phyloP scores from a whole-genome alignment of 495 filamentous ascomycete species.

The Aspergillus saccharolyticus region DNA sequence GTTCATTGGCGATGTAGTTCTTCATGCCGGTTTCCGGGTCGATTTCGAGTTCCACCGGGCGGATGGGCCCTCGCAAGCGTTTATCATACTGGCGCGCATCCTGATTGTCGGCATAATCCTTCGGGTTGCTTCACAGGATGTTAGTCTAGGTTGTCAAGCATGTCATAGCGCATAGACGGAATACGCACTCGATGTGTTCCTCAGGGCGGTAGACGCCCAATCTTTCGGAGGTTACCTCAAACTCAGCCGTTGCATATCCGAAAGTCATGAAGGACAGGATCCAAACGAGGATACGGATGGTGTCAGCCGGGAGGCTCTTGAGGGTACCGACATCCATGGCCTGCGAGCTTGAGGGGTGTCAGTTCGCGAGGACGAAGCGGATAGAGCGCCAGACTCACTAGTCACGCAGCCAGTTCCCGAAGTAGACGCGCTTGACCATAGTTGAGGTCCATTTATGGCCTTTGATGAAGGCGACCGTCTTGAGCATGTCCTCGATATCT shows the following conservation, averaged over 20 bases:
- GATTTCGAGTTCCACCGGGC: slow-evolving; percentile 70
- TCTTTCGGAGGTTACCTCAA: slow-evolving; percentile 89
- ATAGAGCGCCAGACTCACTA: slow-evolving; percentile 28
- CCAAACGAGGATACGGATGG: slow-evolving; percentile 88
- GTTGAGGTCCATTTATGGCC: slow-evolving; percentile 93
- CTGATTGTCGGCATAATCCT: slow-evolving; percentile 81
- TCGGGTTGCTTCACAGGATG: slow-evolving; percentile 55
- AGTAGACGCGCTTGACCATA: slow-evolving; percentile 87
- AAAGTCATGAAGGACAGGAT: slow-evolving; percentile 87
- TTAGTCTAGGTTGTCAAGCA: background rate
- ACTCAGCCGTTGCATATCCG: slow-evolving; percentile 95
- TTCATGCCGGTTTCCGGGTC: slow-evolving; percentile 91
- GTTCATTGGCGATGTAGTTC: slow-evolving; percentile 95
- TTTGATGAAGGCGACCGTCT: slow-evolving; percentile 77
- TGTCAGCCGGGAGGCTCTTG: slow-evolving; percentile 81
- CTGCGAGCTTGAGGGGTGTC: slow-evolving; percentile 57
- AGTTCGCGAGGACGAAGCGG: background rate
- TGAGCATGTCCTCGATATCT: slow-evolving; percentile 92
- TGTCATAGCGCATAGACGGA: background rate
- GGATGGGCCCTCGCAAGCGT: slow-evolving; percentile 74
- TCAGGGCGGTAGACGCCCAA: slow-evolving; percentile 91
- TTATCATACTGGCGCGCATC: slow-evolving; percentile 82
- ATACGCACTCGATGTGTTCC: slow-evolving; percentile 73
- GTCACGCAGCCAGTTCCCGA: slow-evolving; percentile 59
- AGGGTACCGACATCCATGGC: slow-evolving; percentile 89